These are phyloP conservation scores for Penicillium dipodomyicola DNA, from an alignment of 495 filamentous ascomycete species.

Conservation along the genomic window DNA sequence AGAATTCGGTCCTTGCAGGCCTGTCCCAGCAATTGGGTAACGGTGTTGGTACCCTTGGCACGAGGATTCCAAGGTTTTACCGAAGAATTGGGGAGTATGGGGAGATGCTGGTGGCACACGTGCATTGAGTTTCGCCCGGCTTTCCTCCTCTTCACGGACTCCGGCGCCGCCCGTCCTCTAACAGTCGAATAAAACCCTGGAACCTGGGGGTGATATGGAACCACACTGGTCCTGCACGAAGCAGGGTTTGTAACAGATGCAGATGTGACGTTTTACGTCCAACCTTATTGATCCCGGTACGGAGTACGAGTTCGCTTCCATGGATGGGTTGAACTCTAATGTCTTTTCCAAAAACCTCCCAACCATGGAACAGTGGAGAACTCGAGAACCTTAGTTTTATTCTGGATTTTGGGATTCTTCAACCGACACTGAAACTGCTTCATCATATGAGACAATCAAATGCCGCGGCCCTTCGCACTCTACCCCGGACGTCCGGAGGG, in stretches of 20 bases:
- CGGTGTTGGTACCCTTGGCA: too few relatives aligned
- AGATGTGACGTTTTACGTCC: too few relatives aligned
- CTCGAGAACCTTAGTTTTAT: background rate
- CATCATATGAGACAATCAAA: background rate
- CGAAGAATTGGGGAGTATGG: background rate
- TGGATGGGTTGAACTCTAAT: background rate
- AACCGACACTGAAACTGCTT: background rate
- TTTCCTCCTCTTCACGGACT: too few relatives aligned
- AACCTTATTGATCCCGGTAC: background rate
- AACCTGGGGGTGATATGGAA: background rate
- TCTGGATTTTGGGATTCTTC: background rate
- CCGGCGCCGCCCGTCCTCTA: background rate
- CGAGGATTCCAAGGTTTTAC: too few relatives aligned
- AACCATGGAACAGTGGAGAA: background rate
- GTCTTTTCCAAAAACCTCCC: background rate
- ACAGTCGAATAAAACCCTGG: background rate
- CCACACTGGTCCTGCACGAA: background rate
- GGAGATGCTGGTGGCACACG: background rate
- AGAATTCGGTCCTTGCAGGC: too few relatives aligned
- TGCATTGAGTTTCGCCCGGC: background rate
- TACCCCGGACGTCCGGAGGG: too few relatives aligned
- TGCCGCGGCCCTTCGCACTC: background rate
- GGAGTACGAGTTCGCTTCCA: too few relatives aligned
- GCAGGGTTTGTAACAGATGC: background rate
- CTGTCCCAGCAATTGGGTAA: too few relatives aligned